Evolutionary conservation across 1,284 basidiomycete genomes (phyloP).

Genomic region (Cryptococcus depauperatus): DNA sequence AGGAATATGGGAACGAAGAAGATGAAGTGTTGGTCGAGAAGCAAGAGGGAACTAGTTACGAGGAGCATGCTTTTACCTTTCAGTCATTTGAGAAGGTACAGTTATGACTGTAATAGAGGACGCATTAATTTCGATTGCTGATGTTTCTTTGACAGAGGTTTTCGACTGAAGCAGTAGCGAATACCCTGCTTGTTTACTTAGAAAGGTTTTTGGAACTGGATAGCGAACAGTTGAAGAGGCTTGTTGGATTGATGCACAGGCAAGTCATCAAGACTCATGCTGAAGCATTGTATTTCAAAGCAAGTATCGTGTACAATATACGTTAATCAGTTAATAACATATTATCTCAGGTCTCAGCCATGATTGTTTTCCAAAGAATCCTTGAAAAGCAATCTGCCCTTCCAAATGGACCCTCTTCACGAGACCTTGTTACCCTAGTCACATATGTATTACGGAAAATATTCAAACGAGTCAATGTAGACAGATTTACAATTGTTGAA

Average conservation of each 20-base stretch:
- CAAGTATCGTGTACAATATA: constrained; percentile 46
- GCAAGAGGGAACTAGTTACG: constrained; percentile 55
- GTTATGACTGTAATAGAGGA: background rate
- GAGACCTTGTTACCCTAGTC: constrained; percentile 72
- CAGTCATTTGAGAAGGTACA: constrained; percentile 76
- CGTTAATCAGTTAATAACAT: no score
- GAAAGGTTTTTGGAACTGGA: constrained; percentile 71
- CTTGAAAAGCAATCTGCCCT: constrained; percentile 66
- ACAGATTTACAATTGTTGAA: constrained; percentile 77
- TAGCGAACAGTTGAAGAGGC: constrained; percentile 73
- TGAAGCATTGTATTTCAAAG: constrained; percentile 87
- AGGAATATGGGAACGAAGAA: constrained; percentile 41
- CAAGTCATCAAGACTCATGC: constrained; percentile 81
- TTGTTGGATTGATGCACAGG: constrained; percentile 76
- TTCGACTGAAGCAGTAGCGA: constrained; percentile 69
- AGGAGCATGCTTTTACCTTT: constrained; percentile 82
- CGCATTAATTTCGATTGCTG: background rate
- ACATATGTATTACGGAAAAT: constrained; percentile 79
- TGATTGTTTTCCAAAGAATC: constrained; percentile 74
- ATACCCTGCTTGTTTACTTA: constrained; percentile 72
- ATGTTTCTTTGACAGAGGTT: constrained; percentile 56
- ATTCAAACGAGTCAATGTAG: constrained; percentile 75
- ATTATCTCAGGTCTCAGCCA: constrained; percentile 61
- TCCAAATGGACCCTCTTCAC: constrained; percentile 66
- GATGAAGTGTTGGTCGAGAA: constrained; percentile 53